Percentiles rank a stretch among this genome's conserved stretches.
These are phyloP conservation scores for Chimonanthus salicifolius DNA, from an alignment of 164 flowering plant species.

Conservation along the genomic window DNA sequence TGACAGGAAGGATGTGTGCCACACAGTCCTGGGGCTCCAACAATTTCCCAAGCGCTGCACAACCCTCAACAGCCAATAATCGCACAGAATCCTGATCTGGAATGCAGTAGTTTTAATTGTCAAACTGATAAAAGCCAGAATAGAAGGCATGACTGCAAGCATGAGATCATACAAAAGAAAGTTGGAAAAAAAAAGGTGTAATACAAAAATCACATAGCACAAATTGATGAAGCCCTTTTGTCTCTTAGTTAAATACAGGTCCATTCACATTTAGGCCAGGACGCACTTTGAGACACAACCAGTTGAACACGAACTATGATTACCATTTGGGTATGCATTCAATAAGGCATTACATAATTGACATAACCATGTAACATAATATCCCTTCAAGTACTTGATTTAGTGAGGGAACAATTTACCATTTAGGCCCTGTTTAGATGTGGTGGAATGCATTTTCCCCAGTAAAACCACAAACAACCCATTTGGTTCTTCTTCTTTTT, in stretches of 20 bases:
- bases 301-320: background rate
- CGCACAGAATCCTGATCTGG: constrained; percentile 99
- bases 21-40: constrained; percentile 95
- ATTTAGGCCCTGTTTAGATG: too few relatives aligned
- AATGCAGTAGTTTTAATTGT: constrained; percentile 4
- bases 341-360: background rate
- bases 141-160: background rate
- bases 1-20: constrained; percentile 91
- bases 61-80: constrained; percentile 94
- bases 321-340: background rate
- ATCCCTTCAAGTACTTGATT: too few relatives aligned
- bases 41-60: constrained; percentile 96
- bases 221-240: background rate
- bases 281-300: background rate
- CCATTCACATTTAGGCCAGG: background rate
- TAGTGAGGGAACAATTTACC: too few relatives aligned
- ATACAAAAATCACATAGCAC: background rate
- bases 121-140: background rate
- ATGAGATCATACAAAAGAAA: background rate
- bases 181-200: background rate
- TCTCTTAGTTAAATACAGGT: background rate
- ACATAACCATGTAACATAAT: too few relatives aligned
- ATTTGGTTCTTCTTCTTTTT: too few relatives aligned
- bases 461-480: too few relatives aligned
- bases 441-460: too few relatives aligned